These are phyloP conservation scores for Arctium minus DNA, from an alignment of 129 eudicot genomes.

Conservation along the genomic window DNA sequence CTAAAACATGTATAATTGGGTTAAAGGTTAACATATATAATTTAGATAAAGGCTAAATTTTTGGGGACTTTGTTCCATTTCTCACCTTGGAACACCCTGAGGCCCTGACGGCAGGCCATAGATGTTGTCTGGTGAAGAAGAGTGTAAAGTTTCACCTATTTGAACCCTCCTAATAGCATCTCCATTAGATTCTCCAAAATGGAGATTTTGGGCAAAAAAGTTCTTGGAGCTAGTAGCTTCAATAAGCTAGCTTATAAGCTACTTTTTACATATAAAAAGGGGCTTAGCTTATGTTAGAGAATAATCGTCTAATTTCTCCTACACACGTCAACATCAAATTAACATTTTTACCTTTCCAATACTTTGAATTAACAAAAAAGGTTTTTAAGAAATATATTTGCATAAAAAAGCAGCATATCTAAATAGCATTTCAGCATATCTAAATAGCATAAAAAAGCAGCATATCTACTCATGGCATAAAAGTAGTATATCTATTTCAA, in stretches of 20 bases:
- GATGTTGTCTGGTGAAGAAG: not conserved
- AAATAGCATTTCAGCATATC: not conserved
- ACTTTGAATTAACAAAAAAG: not conserved
- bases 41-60: not conserved
- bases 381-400: not conserved
- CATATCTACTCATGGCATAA: not conserved
- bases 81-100: not conserved
- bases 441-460: not conserved
- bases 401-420: not conserved
- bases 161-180: not conserved
- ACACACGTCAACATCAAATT: not conserved
- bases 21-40: too few species aligned
- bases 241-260: too few species aligned
- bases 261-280: too few species aligned
- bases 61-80: not conserved
- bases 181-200: not conserved
- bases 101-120: not conserved
- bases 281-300: too few species aligned
- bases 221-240: too few species aligned
- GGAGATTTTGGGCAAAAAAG: too few species aligned
- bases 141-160: not conserved
- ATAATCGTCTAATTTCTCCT: not conserved
- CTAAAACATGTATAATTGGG: not conserved
- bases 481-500: not conserved
- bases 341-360: not conserved